Conservation (phyloP, 306 rosid species). For the Potentilla sterilis region DNA sequence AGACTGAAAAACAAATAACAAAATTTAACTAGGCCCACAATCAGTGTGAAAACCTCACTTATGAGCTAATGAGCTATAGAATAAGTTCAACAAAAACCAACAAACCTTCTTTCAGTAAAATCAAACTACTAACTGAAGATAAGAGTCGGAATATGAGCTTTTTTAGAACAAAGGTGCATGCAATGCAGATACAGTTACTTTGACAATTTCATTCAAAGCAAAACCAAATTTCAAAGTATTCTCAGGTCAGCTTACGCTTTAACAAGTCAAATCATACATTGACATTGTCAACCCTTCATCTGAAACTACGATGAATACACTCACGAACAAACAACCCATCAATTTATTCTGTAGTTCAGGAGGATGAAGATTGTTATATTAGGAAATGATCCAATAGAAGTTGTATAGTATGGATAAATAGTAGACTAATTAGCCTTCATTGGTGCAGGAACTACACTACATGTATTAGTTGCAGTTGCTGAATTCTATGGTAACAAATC, state of each 20-base stretch:
- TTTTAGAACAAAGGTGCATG: background rate
- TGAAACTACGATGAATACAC: background rate
- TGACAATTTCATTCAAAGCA: background rate
- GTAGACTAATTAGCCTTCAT: background rate
- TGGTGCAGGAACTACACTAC: background rate
- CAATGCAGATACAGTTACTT: background rate
- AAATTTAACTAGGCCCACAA: slow-evolving; percentile 16
- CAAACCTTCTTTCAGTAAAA: background rate
- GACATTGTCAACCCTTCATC: background rate
- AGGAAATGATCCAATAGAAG: background rate
- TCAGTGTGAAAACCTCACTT: background rate
- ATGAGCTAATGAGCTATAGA: background rate
- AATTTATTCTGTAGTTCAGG: background rate
- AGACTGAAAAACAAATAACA: background rate
- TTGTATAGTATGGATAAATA: background rate
- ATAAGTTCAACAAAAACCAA: background rate
- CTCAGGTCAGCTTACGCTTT: background rate
- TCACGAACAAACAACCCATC: background rate
- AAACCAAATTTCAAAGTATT: background rate
- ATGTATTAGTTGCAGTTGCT: background rate
- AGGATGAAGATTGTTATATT: background rate
- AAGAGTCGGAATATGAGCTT: background rate
- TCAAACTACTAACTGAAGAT: slow-evolving; percentile 5
- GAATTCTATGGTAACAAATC: background rate
- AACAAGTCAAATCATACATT: background rate